phyloP scores from a whole-genome alignment of 2,329 filamentous ascomycete genomes.

The Fusarium decemcellulare region DNA sequence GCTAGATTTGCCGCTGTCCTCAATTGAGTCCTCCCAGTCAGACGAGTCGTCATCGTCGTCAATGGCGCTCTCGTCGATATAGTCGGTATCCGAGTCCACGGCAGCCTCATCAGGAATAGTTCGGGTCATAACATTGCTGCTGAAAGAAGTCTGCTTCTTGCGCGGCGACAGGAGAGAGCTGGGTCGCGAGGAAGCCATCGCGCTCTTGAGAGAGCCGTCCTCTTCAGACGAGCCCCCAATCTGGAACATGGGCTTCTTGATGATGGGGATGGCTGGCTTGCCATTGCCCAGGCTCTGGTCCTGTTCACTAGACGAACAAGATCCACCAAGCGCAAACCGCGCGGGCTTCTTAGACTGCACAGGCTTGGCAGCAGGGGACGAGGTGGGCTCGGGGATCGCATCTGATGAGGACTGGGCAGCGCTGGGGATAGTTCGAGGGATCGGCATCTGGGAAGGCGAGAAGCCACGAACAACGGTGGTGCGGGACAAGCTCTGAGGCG shows the following conservation, averaged over 20 bases:
- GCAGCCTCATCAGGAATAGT: slow-evolving; percentile 72
- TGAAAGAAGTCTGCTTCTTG: slow-evolving; percentile 88
- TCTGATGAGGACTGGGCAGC: slow-evolving; percentile 66
- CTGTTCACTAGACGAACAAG: slow-evolving; percentile 79
- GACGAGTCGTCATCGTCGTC: slow-evolving; percentile 77
- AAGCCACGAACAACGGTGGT: slow-evolving; percentile 84
- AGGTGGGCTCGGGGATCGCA: slow-evolving; percentile 73
- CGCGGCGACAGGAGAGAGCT: slow-evolving; percentile 58
- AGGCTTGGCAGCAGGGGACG: slow-evolving; percentile 72
- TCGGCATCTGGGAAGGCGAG: slow-evolving; percentile 78
- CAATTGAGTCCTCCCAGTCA: slow-evolving; percentile 77
- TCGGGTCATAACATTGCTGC: slow-evolving; percentile 79
- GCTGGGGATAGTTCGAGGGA: slow-evolving; percentile 62
- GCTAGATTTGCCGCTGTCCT: slow-evolving; percentile 87
- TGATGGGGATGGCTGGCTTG: slow-evolving; percentile 48
- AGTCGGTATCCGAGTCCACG: slow-evolving; percentile 73
- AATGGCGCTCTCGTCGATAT: slow-evolving; percentile 87
- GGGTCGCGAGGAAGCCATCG: slow-evolving; percentile 61
- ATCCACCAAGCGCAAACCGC: slow-evolving; percentile 82
- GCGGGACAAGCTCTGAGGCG: slow-evolving; percentile 48
- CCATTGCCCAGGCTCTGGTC: slow-evolving; percentile 64
- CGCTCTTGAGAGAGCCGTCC: slow-evolving; percentile 78
- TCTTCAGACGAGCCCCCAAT: slow-evolving; percentile 79
- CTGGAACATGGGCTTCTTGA: slow-evolving; percentile 63
- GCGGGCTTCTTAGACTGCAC: slow-evolving; percentile 76